These are phyloP conservation scores for Cyberlindnera subsufficiens DNA, from an alignment of 805 yeast species.

Conservation along the genomic window DNA sequence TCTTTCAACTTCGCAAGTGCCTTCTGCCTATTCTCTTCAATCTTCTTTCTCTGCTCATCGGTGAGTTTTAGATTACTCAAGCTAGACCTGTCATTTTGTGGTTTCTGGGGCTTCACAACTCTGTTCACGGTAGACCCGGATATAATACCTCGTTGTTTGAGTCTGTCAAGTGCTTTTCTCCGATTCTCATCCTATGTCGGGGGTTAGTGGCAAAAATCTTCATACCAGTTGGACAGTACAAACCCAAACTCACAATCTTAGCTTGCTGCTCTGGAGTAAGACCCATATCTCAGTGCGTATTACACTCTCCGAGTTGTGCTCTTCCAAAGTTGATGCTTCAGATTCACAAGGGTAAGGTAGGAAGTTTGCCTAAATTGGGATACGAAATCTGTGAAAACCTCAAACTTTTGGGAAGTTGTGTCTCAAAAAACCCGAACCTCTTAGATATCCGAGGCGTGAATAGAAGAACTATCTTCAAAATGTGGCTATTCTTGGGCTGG, in stretches of 20 bases:
- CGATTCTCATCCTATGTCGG: slow-evolving; percentile 53
- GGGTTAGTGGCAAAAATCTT: background rate
- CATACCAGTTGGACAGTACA: background rate
- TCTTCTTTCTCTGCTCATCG: slow-evolving; percentile 41
- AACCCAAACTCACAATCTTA: slow-evolving; percentile 24
- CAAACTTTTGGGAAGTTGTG: too few species aligned
- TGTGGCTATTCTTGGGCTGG: too few species aligned
- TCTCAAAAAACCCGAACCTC: too few species aligned
- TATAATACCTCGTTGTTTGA: slow-evolving; percentile 38
- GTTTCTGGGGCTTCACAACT: slow-evolving; percentile 13
- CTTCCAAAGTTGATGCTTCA: too few species aligned
- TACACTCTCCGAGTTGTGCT: too few species aligned
- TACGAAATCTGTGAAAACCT: too few species aligned
- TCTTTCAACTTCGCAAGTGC: slow-evolving; percentile 42
- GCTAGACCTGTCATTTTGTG: slow-evolving; percentile 8
- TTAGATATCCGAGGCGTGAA: too few species aligned
- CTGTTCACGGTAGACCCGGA: slow-evolving; percentile 10
- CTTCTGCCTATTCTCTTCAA: slow-evolving; percentile 47
- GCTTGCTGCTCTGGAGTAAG: slow-evolving; percentile 26
- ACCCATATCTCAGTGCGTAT: slow-evolving; percentile 8
- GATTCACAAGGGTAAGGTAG: too few species aligned
- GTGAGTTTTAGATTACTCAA: slow-evolving; percentile 29
- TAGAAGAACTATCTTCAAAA: too few species aligned
- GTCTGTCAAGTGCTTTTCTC: slow-evolving; percentile 52
- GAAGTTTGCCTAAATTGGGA: too few species aligned